A percentile compares a stretch with the other conserved stretches of the same genome.
phyloP scores from a whole-genome alignment of 1,284 basidiomycete species.

The Puccinia triticina region DNA sequence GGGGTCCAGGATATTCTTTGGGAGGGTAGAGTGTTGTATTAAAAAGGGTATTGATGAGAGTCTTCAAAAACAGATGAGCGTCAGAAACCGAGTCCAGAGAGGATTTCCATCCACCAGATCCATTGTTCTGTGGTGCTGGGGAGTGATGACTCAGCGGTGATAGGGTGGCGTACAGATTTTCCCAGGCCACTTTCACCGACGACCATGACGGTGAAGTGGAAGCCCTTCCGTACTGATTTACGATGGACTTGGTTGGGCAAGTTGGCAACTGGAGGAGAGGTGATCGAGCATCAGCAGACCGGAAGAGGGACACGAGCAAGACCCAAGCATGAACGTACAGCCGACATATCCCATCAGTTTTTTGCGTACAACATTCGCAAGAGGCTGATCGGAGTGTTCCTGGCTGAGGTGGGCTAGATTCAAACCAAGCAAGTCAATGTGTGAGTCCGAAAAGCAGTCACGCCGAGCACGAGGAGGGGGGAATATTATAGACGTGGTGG shows the following conservation, averaged over 20 bases:
- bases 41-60: conserved; percentile 95
- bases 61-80: conserved; percentile 59
- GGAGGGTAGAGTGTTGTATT: conserved; percentile 88
- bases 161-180: conserved; percentile 68
- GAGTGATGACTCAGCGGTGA: background rate
- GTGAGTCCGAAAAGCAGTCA: background rate
- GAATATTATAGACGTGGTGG: background rate
- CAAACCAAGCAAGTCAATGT: background rate
- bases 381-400: conserved; percentile 16
- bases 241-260: conserved; percentile 96
- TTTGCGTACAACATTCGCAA: conserved; percentile 72
- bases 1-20: conserved; percentile 72
- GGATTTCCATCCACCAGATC: too few relatives aligned
- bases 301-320: background rate
- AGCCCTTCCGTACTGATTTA: conserved; percentile 87
- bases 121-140: too few relatives aligned
- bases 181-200: conserved; percentile 98
- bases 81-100: background rate
- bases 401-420: conserved; percentile 7
- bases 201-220: conserved; percentile 94
- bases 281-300: background rate
- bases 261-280: conserved; percentile 70
- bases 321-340: conserved; percentile 54
- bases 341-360: conserved; percentile 81
- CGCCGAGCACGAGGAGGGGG: background rate